Percentiles rank a stretch among this genome's conserved stretches.
Conservation (phyloP, 768 basidiomycete genomes). For the Melanogaster broomeanus region DNA sequence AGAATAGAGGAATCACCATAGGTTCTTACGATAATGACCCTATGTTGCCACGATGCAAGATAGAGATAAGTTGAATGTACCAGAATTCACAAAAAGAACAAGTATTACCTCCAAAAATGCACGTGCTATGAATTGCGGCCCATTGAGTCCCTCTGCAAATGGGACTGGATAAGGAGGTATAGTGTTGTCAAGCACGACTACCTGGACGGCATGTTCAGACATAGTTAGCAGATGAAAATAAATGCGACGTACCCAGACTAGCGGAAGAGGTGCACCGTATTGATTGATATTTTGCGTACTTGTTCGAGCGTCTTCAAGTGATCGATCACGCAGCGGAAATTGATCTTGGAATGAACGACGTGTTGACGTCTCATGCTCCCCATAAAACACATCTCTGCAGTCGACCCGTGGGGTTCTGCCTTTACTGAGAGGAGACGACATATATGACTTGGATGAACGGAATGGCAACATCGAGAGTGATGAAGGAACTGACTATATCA, state of each 20-base stretch:
- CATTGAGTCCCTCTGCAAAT: constrained; percentile 24
- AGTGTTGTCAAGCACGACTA: constrained; percentile 26
- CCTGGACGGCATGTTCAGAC: constrained; percentile 7
- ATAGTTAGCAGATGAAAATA: too few species aligned
- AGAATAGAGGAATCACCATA: not conserved
- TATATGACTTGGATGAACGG: constrained; percentile 10
- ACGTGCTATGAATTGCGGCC: constrained; percentile 28
- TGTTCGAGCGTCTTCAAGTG: constrained; percentile 1
- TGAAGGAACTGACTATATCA: constrained; percentile 1
- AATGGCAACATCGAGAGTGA: constrained; percentile 13
- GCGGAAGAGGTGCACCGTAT: constrained; percentile 27
- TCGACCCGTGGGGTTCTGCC: constrained; percentile 13
- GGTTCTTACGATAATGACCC: constrained; percentile 28
- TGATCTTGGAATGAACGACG: not conserved
- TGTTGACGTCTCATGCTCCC: not conserved
- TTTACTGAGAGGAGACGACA: constrained; percentile 19
- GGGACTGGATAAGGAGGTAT: constrained; percentile 32
- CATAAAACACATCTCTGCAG: constrained; percentile 20
- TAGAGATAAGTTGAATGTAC: not conserved
- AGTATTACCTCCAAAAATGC: constrained; percentile 24
- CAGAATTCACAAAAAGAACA: not conserved
- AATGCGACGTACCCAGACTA: constrained; percentile 23
- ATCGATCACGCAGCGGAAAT: constrained; percentile 2
- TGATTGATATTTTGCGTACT: constrained; percentile 12
- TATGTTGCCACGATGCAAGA: constrained; percentile 3